A percentile compares a stretch with the other conserved stretches of the same genome.
phyloP scores from a whole-genome alignment of 1,284 basidiomycete genomes.

The Mycosarcoma mackinlayi region DNA sequence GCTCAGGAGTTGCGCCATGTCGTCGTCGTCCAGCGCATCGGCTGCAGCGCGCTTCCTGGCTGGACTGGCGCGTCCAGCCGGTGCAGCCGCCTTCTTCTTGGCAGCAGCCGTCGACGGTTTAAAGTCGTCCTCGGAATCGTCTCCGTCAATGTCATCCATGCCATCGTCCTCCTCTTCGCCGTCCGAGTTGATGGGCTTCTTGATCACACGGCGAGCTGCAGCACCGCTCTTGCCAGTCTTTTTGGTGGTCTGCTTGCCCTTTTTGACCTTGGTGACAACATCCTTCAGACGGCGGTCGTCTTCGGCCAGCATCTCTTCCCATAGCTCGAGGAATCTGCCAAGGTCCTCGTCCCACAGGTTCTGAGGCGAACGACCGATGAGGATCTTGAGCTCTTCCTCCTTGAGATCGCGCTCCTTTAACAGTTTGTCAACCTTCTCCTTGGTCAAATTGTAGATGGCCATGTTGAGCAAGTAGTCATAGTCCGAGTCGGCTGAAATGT shows the following conservation, averaged over 20 bases:
- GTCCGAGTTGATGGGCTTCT: slow-evolving; percentile 72
- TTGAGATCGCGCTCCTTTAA: slow-evolving; percentile 83
- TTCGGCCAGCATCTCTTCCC: slow-evolving; percentile 75
- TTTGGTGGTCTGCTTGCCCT: slow-evolving; percentile 74
- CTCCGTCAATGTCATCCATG: slow-evolving; percentile 25
- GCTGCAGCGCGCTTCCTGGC: slow-evolving; percentile 38
- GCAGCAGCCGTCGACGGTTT: slow-evolving; percentile 32
- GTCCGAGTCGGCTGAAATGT: slow-evolving; percentile 75
- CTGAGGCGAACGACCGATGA: slow-evolving; percentile 83
- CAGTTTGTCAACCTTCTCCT: slow-evolving; percentile 91
- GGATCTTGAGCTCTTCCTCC: slow-evolving; percentile 81
- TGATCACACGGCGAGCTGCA: slow-evolving; percentile 73
- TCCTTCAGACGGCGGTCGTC: slow-evolving; percentile 75
- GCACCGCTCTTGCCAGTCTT: slow-evolving; percentile 73
- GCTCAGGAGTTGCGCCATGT: slow-evolving; percentile 27
- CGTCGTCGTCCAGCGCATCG: slow-evolving; percentile 44
- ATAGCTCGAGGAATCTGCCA: slow-evolving; percentile 82
- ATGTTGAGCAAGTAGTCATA: slow-evolving; percentile 95
- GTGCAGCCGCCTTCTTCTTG: slow-evolving; percentile 34
- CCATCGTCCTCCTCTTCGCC: slow-evolving; percentile 69
- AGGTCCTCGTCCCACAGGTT: slow-evolving; percentile 93
- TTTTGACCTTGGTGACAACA: slow-evolving; percentile 69
- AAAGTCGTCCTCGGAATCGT: slow-evolving; percentile 58
- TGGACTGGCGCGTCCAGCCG: slow-evolving; percentile 31
- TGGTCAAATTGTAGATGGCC: slow-evolving; percentile 93